phyloP scores from a whole-genome alignment of 345 rosid genomes.

The Citrus hindsii region DNA sequence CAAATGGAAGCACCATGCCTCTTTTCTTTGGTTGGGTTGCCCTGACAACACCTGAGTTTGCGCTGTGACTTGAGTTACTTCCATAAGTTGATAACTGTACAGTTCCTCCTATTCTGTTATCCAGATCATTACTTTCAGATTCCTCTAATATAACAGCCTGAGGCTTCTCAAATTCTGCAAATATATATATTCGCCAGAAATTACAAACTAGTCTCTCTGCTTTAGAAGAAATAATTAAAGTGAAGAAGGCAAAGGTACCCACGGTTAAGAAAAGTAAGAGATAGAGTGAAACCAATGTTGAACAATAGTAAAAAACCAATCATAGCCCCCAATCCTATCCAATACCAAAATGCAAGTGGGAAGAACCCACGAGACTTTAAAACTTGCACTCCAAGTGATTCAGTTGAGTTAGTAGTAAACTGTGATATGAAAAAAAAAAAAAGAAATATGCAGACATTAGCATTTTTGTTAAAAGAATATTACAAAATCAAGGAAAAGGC shows the following conservation, averaged over 20 bases:
- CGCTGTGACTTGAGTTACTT: conserved; percentile 13
- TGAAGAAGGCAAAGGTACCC: conserved; percentile 23
- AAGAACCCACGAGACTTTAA: conserved; percentile 40
- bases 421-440: background rate
- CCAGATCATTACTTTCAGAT: conserved; percentile 20
- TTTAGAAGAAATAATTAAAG: background rate
- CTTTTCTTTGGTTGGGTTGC: conserved; percentile 8
- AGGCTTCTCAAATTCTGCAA: conserved; percentile 56
- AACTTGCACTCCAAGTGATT: conserved; percentile 42
- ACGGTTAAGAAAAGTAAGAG: conserved; percentile 41
- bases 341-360: conserved; percentile 42
- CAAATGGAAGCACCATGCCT: conserved; percentile 67
- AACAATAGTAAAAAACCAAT: conserved; percentile 34
- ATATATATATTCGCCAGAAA: background rate
- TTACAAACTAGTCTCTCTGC: background rate
- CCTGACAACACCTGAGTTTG: conserved; percentile 15
- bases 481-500: background rate
- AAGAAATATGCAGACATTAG: background rate
- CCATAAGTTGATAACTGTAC: conserved; percentile 22
- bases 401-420: conserved; percentile 9
- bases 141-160: conserved; percentile 30
- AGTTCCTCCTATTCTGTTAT: conserved; percentile 20
- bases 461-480: background rate
- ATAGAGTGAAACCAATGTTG: conserved; percentile 31
- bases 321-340: conserved; percentile 47